Percentiles rank a stretch among this genome's conserved stretches.
phyloP scores from a whole-genome alignment of 495 filamentous ascomycete genomes.

The Halenospora varia region DNA sequence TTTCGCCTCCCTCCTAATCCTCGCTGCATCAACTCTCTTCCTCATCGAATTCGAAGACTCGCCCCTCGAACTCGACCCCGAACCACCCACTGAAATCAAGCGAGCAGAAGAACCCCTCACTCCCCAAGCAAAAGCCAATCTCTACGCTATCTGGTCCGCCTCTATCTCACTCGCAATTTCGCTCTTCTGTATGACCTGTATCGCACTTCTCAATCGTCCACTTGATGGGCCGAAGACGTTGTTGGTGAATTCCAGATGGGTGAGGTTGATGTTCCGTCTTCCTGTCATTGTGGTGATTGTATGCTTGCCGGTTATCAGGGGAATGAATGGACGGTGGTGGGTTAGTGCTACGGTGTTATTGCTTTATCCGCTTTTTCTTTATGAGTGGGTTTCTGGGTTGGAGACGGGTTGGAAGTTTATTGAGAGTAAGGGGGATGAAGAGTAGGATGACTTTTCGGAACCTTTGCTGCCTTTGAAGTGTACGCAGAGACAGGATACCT shows the following conservation, averaged over 20 bases:
- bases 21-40: conserved; percentile 26
- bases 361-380: conserved; percentile 19
- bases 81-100: background rate
- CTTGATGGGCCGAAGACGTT: conserved; percentile 23
- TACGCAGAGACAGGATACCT: too few relatives aligned
- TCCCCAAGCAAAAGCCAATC: background rate
- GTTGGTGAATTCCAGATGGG: conserved; percentile 23
- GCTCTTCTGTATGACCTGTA: conserved; percentile 14
- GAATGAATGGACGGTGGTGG: conserved; percentile 6
- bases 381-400: conserved; percentile 24
- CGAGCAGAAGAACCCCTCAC: background rate
- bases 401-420: conserved; percentile 22
- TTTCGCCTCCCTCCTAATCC: conserved; percentile 26
- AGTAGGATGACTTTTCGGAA: too few relatives aligned
- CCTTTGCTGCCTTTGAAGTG: too few relatives aligned
- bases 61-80: conserved; percentile 2
- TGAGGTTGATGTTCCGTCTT: conserved; percentile 20
- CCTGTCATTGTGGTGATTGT: conserved; percentile 16
- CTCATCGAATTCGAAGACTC: conserved; percentile 16
- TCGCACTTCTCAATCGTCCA: conserved; percentile 23
- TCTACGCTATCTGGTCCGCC: conserved; percentile 22
- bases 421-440: conserved; percentile 9
- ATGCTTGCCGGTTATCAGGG: conserved; percentile 17
- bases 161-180: conserved; percentile 17
- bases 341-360: conserved; percentile 9